Percentiles rank a stretch among this genome's conserved stretches.
Conservation (phyloP, 345 rosid genomes). For the Punica granatum region DNA sequence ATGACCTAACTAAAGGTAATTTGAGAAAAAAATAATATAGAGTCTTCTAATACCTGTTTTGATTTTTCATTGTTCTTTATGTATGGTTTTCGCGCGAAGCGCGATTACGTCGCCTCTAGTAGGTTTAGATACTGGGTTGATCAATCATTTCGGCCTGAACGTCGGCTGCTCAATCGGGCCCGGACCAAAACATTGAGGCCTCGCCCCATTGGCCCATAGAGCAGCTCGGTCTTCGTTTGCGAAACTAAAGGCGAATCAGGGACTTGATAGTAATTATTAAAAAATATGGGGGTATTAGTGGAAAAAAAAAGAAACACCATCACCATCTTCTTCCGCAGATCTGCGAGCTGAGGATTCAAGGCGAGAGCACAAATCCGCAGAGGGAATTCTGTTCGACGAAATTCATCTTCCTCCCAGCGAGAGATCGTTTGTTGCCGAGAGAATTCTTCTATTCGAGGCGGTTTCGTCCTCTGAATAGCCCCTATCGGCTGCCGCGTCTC, state of each 20-base stretch:
- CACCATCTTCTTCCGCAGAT: background rate
- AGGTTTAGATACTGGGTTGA: too few species aligned
- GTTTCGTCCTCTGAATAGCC: background rate
- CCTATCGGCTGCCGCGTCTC: background rate
- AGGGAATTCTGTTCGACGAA: background rate
- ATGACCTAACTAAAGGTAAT: too few species aligned
- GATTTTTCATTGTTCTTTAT: too few species aligned
- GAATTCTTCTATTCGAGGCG: background rate
- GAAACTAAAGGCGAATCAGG: background rate
- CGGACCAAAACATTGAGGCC: background rate
- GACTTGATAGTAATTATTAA: background rate
- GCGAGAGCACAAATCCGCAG: background rate
- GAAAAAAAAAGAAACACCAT: background rate
- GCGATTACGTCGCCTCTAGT: too few species aligned
- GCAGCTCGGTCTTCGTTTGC: background rate
- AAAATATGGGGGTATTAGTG: background rate
- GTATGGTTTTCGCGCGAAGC: too few species aligned
- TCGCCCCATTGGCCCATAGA: background rate
- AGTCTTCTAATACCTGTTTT: too few species aligned
- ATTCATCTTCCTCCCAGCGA: background rate
- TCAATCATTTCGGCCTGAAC: too few species aligned
- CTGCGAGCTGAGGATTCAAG: background rate
- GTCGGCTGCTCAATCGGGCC: too few species aligned
- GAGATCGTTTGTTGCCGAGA: background rate
- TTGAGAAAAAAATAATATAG: too few species aligned